phyloP scores from a whole-genome alignment of 257 asterid genomes.

The Oldenlandia corymbosa region DNA sequence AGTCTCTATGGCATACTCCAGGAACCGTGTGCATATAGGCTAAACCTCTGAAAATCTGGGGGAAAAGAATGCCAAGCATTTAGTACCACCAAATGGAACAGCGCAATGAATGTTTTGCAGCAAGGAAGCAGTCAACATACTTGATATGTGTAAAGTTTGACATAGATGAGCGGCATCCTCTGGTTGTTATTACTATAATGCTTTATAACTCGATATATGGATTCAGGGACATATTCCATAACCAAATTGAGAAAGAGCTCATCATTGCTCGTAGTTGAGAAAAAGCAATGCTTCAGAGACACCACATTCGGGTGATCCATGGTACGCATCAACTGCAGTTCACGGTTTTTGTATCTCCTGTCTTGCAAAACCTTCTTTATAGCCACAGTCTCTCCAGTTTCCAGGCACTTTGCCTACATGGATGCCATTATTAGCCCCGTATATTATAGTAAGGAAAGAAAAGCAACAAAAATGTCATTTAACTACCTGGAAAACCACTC shows the following conservation, averaged over 20 bases:
- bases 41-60: conserved; percentile 93
- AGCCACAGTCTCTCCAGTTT: conserved; percentile 95
- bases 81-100: conserved; percentile 1
- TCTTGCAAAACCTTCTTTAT: conserved; percentile 95
- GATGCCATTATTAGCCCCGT: conserved; percentile 2
- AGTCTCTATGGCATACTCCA: conserved; percentile 89
- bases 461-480: neutral
- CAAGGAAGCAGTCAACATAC: conserved; percentile 34
- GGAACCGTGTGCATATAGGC: conserved; percentile 95
- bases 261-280: conserved; percentile 72
- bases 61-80: conserved; percentile 13
- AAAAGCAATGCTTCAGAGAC: conserved; percentile 86
- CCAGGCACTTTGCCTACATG: conserved; percentile 82
- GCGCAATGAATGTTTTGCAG: neutral
- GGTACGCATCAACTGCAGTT: conserved; percentile 86
- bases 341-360: conserved; percentile 88
- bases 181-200: conserved; percentile 70
- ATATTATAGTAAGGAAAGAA: neutral
- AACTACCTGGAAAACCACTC: conserved; percentile 37
- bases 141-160: conserved; percentile 85
- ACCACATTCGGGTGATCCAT: conserved; percentile 95
- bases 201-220: conserved; percentile 69
- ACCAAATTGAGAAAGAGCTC: conserved; percentile 91
- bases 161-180: conserved; percentile 88
- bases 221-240: conserved; percentile 92